Percentiles rank a stretch among this genome's conserved stretches.
Evolutionary conservation across 257 asterid species (phyloP).

Genomic region (Ocimum tenuiflorum): DNA sequence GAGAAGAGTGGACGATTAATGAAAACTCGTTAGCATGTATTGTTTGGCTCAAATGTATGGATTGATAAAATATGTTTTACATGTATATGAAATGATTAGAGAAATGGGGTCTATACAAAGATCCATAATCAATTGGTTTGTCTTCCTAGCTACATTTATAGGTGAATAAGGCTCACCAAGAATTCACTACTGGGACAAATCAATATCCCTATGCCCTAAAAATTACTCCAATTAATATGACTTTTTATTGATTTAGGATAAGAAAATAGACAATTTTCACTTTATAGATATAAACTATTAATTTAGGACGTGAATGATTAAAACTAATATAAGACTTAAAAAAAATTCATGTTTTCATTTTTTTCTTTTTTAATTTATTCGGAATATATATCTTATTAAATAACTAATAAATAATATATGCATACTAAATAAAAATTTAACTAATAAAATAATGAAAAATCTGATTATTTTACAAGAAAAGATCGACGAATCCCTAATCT

Average conservation of each 20-base stretch:
- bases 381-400: background rate
- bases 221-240: too few relatives aligned
- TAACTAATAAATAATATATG: background rate
- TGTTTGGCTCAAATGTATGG: constrained; percentile 35
- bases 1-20: constrained; percentile 29
- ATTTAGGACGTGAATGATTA: too few relatives aligned
- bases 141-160: constrained; percentile 18
- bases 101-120: constrained; percentile 21
- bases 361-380: background rate
- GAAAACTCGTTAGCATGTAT: constrained; percentile 44
- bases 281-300: too few relatives aligned
- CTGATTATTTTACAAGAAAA: too few relatives aligned
- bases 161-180: constrained; percentile 11
- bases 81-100: constrained; percentile 33
- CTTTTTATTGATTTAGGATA: too few relatives aligned
- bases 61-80: constrained; percentile 17
- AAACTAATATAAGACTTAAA: too few relatives aligned
- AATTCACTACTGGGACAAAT: constrained; percentile 9
- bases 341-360: too few relatives aligned
- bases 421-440: background rate
- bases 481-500: background rate
- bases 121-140: constrained; percentile 16
- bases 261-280: too few relatives aligned
- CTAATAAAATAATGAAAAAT: too few relatives aligned
- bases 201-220: background rate